A percentile compares a stretch with the other conserved stretches of the same genome.
Conservation (phyloP, 2,329 filamentous ascomycete genomes). For the Colletotrichum nymphaeae region DNA sequence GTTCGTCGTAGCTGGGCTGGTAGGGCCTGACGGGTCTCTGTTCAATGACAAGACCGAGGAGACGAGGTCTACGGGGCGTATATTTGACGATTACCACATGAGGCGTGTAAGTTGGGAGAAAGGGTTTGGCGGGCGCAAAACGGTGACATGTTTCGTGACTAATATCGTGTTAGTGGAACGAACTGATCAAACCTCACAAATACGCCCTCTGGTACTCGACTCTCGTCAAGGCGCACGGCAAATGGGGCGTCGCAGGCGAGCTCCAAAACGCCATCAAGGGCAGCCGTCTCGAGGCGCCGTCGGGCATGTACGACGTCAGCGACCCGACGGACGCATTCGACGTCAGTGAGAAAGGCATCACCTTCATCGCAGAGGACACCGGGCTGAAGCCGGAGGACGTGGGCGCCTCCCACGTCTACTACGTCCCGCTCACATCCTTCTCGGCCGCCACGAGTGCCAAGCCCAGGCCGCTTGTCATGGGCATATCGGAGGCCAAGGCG, state of each 20-base stretch:
- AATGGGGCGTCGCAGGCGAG: constrained; percentile 44
- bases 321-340: constrained; percentile 45
- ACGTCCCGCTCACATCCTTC: constrained; percentile 48
- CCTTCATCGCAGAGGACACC: constrained; percentile 44
- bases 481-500: constrained; percentile 26
- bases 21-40: constrained; percentile 44
- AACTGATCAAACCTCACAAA: constrained; percentile 43
- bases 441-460: constrained; percentile 28
- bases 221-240: constrained; percentile 42
- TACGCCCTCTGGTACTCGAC: constrained; percentile 53
- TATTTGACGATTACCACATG: constrained; percentile 48
- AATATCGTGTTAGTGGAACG: constrained; percentile 44
- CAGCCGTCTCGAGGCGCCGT: constrained; percentile 46
- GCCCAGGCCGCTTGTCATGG: constrained; percentile 41
- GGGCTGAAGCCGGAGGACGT: constrained; percentile 21
- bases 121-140: neutral
- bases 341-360: constrained; percentile 47
- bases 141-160: neutral
- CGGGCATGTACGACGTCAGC: constrained; percentile 40
- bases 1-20: constrained; percentile 48
- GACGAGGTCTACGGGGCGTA: constrained; percentile 43
- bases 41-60: constrained; percentile 45
- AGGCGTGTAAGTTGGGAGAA: constrained; percentile 43
- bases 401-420: constrained; percentile 42
- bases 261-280: constrained; percentile 48